Percentiles rank a stretch among this genome's conserved stretches.
Evolutionary conservation across 2,329 filamentous ascomycete genomes (phyloP).

Genomic region (Sporothrix phasma): DNA sequence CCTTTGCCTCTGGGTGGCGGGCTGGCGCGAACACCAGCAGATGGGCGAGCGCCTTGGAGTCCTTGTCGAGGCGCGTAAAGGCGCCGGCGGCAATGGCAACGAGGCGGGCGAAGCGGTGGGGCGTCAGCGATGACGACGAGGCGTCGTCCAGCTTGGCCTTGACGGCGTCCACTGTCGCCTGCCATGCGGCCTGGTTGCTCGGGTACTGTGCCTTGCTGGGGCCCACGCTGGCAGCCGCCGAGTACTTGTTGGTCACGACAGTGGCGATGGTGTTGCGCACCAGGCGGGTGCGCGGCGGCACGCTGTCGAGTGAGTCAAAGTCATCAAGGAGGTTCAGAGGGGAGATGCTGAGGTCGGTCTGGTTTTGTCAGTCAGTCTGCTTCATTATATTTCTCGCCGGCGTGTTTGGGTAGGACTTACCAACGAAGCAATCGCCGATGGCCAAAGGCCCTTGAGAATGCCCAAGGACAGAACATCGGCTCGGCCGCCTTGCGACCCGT

Average conservation of each 20-base stretch:
- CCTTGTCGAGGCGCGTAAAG: constrained; percentile 26
- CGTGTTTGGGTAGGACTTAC: background rate
- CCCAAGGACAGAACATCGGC: constrained; percentile 22
- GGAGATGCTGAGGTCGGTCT: constrained; percentile 20
- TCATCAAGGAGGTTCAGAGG: constrained; percentile 17
- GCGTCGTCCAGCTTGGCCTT: background rate
- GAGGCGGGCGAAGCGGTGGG: constrained; percentile 20
- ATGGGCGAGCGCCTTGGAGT: constrained; percentile 25
- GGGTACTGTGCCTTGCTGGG: constrained; percentile 20
- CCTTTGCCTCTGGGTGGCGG: background rate
- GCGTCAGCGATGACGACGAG: background rate
- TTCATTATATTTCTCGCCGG: constrained; percentile 13
- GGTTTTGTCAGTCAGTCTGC: background rate
- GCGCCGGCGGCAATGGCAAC: constrained; percentile 25
- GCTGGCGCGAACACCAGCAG: constrained; percentile 23
- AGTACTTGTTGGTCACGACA: constrained; percentile 21
- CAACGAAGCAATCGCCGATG: constrained; percentile 20
- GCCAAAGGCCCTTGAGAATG: constrained; percentile 25
- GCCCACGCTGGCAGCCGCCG: constrained; percentile 3
- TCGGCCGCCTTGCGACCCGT: constrained; percentile 14
- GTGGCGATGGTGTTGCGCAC: constrained; percentile 20
- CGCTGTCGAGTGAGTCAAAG: constrained; percentile 10
- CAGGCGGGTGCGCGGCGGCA: constrained; percentile 14
- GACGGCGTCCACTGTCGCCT: constrained; percentile 12
- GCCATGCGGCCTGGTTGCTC: constrained; percentile 21